Conservation (phyloP, 345 rosid species). For the Microthlaspi erraticum region DNA sequence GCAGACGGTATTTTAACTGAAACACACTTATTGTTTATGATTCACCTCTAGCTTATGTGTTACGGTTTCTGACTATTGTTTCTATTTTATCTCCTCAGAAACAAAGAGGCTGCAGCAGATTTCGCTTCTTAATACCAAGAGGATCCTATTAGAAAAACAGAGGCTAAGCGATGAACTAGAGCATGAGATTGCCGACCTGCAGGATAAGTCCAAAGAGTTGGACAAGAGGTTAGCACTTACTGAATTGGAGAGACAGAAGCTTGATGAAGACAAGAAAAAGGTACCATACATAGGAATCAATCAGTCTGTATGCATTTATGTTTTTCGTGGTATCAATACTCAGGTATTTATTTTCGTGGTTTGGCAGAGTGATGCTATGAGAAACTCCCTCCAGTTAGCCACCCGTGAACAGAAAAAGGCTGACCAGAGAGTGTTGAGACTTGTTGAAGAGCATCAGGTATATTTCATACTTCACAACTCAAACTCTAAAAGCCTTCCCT, state of each 20-base stretch:
- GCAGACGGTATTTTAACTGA: conserved; percentile 63
- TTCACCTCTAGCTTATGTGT: background rate
- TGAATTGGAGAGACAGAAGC: conserved; percentile 82
- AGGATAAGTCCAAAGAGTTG: conserved; percentile 69
- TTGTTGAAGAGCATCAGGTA: conserved; percentile 90
- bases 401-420: conserved; percentile 82
- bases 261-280: conserved; percentile 85
- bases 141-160: conserved; percentile 73
- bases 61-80: conserved; percentile 15
- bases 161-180: conserved; percentile 68
- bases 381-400: conserved; percentile 71
- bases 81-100: conserved; percentile 53
- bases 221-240: conserved; percentile 80
- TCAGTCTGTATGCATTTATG: conserved; percentile 2
- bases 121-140: conserved; percentile 64
- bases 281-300: conserved; percentile 33
- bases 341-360: conserved; percentile 24
- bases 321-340: conserved; percentile 19
- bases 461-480: background rate
- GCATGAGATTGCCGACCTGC: conserved; percentile 57
- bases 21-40: conserved; percentile 5
- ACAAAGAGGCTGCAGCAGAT: conserved; percentile 75
- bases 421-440: conserved; percentile 73
- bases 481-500: background rate
- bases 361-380: conserved; percentile 69